Percentiles rank a stretch among this genome's conserved stretches.
phyloP scores from a whole-genome alignment of 2,329 filamentous ascomycete genomes.

The Monilinia laxa region DNA sequence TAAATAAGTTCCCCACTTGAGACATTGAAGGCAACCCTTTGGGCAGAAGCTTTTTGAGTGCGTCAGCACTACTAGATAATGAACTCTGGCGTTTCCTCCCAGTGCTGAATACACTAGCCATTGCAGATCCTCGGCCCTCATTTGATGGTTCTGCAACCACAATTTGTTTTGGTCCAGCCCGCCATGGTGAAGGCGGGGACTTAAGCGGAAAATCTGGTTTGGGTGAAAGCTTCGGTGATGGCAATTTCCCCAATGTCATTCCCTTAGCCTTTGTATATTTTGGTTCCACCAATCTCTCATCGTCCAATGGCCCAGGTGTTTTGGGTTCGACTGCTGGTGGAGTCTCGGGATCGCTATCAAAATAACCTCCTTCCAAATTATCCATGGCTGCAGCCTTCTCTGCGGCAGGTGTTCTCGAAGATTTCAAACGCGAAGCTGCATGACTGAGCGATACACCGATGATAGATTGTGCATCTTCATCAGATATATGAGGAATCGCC shows the following conservation, averaged over 20 bases:
- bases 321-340: conserved; percentile 30
- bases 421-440: conserved; percentile 55
- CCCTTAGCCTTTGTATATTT: neutral
- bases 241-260: conserved; percentile 29
- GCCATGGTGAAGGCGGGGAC: conserved; percentile 43
- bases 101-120: conserved; percentile 50
- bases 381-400: conserved; percentile 59
- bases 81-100: conserved; percentile 48
- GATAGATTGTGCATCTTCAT: conserved; percentile 59
- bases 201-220: conserved; percentile 16
- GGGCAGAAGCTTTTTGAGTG: conserved; percentile 54
- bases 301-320: conserved; percentile 2
- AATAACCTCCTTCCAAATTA: conserved; percentile 47
- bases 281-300: neutral
- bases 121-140: conserved; percentile 41
- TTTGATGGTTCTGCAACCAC: conserved; percentile 37
- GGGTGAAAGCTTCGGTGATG: conserved; percentile 38
- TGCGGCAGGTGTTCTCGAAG: conserved; percentile 54
- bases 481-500: conserved; percentile 30
- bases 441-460: conserved; percentile 60
- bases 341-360: conserved; percentile 41
- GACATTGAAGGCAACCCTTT: conserved; percentile 54
- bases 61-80: conserved; percentile 56
- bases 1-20: conserved; percentile 37
- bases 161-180: conserved; percentile 45